These are phyloP conservation scores for Penicillium sp. DNA, from an alignment of 2,329 filamentous ascomycete species.

Conservation along the genomic window DNA sequence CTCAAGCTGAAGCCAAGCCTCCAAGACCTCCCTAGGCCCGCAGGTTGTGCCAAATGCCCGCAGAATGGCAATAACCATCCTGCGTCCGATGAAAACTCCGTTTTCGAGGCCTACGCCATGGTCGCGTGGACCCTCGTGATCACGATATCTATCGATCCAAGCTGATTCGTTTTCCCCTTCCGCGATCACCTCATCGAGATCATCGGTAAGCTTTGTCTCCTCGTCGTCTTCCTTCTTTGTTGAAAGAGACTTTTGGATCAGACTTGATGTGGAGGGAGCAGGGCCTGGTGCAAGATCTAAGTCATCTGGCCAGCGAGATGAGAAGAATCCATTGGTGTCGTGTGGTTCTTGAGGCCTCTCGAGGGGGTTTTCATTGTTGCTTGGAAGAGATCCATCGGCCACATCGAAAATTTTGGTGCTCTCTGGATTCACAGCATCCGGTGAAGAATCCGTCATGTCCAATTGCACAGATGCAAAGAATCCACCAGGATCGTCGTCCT, in stretches of 20 bases:
- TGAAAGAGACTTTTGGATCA: neutral
- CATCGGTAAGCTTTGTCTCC: no score
- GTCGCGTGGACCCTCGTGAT: slow-evolving; percentile 8
- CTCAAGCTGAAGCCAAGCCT: slow-evolving; percentile 41
- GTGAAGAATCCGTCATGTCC: neutral
- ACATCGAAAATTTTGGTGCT: neutral
- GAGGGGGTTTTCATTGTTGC: neutral
- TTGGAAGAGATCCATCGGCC: neutral
- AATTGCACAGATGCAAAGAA: neutral
- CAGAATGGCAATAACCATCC: slow-evolving; percentile 39
- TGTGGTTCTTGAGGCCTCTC: neutral
- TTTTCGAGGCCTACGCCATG: slow-evolving; percentile 37
- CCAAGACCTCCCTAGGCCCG: slow-evolving; percentile 35
- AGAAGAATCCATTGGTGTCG: neutral
- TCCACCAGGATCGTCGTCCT: neutral
- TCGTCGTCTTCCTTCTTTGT: neutral
- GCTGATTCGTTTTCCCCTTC: neutral
- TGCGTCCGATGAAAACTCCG: slow-evolving; percentile 42
- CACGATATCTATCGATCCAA: slow-evolving; percentile 1
- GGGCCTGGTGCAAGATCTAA: neutral
- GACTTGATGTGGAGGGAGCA: neutral
- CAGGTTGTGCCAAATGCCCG: slow-evolving; percentile 41
- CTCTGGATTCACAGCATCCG: neutral
- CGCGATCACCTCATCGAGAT: neutral
- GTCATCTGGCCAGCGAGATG: neutral